Base-by-base conservation (phyloP, 2,329 filamentous ascomycete species). In the Plectosphaerella plurivora region DNA sequence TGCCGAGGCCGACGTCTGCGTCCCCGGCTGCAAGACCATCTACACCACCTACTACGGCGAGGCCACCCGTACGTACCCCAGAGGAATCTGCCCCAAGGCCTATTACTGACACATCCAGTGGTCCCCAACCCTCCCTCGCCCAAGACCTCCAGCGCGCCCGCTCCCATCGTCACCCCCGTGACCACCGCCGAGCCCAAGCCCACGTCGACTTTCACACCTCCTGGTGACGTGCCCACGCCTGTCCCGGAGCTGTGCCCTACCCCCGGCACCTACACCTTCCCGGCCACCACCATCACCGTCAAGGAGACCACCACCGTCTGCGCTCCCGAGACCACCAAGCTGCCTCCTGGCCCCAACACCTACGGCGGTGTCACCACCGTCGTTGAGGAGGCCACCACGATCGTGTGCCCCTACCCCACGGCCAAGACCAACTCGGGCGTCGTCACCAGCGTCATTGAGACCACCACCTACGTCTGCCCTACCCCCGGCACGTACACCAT, bases 401-500 rank as follows among this genome's bases (percentile, higher is more conserved):
- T 91, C 53, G 80, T 80, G 61, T 89, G 83, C 80, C 86, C 87
- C 49, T 83, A 85, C 60, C 86, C 87, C 60, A 83, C 83, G 55
- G 78, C 83, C 61, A 76, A 78, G 61, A 86, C 84, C 59, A 72
- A 68, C 53, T 73, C 70, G 57, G 79, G 79, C 59, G 79, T 82
- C 49, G 79, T 81, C 53, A 89, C 83, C 72, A 88, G 79, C 73
- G 75, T 85, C 61, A 82, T 90, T 63, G 74, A 80, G 71, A 82
- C 75, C 61, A 91, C 87, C 64, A 85, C 83, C 64, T 89, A 86
- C 65, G 80, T 87, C 65, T 91, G 87, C 84, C 86, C 87, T 56
- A 76, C 75, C 48, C 76, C 86, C 63, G 88, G 88, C 68, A 89
- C 85, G 53, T 91, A 90, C 79, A 90, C 85, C 66, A 84, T 91